Conservation (phyloP, 2,329 filamentous ascomycete species). For the Aspergillus thermomutatus region DNA sequence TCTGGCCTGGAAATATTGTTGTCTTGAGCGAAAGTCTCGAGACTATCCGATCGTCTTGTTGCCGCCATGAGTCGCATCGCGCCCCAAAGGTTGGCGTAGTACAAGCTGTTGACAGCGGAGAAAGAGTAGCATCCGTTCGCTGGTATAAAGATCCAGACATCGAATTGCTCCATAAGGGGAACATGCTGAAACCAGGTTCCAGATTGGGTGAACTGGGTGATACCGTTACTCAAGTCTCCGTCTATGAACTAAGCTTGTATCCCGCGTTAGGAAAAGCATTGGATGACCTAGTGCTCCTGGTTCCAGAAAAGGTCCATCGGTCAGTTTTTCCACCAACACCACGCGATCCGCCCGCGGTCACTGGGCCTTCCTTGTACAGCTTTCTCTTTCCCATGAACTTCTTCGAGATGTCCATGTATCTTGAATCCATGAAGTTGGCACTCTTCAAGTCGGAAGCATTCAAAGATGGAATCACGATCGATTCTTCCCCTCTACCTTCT, state of each 20-base stretch:
- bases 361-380: slow-evolving; percentile 13
- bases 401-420: slow-evolving; percentile 8
- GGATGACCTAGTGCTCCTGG: slow-evolving; percentile 53
- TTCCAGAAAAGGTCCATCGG: slow-evolving; percentile 25
- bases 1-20: slow-evolving; percentile 57
- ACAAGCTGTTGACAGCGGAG: slow-evolving; percentile 53
- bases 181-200: slow-evolving; percentile 41
- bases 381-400: slow-evolving; percentile 13
- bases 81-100: slow-evolving; percentile 54
- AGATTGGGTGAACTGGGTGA: slow-evolving; percentile 42
- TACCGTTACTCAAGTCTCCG: slow-evolving; percentile 50
- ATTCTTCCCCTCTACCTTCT: slow-evolving; percentile 12
- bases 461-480: slow-evolving; percentile 12
- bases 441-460: slow-evolving; percentile 21
- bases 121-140: slow-evolving; percentile 54
- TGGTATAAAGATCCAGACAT: slow-evolving; percentile 49
- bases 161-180: slow-evolving; percentile 29
- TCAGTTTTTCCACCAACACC: slow-evolving; percentile 4
- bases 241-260: slow-evolving; percentile 56
- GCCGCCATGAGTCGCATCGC: slow-evolving; percentile 14
- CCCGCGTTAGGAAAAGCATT: slow-evolving; percentile 47
- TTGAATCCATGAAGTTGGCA: slow-evolving; percentile 15
- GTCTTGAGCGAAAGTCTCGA: slow-evolving; percentile 43
- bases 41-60: slow-evolving; percentile 1
- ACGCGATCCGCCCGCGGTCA: not conserved